Conservation (phyloP, 2,329 filamentous ascomycete species). For the Knufia fluminis region DNA sequence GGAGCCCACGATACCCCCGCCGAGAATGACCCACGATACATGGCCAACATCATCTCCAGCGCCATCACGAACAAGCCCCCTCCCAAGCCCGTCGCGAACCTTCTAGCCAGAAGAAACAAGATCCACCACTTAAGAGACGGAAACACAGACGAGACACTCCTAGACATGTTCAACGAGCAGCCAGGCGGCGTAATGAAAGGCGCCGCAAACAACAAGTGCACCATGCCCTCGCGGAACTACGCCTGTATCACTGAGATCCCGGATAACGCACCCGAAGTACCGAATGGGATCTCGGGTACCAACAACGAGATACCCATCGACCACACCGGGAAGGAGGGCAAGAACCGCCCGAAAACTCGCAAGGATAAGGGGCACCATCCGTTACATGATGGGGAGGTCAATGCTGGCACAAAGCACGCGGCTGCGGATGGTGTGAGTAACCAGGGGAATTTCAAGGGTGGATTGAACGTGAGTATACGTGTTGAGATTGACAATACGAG, state of each 20-base stretch:
- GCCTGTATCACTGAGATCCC: conserved; percentile 51
- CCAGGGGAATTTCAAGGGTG: conserved; percentile 31
- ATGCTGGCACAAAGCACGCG: conserved; percentile 67
- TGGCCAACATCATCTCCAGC: conserved; percentile 54
- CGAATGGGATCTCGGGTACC: conserved; percentile 13
- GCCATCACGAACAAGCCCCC: conserved; percentile 62
- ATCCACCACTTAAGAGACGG: conserved; percentile 52
- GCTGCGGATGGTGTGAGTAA: conserved; percentile 48
- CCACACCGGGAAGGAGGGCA: conserved; percentile 17
- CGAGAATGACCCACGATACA: conserved; percentile 53
- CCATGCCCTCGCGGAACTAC: conserved; percentile 65
- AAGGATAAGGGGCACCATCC: conserved; percentile 59
- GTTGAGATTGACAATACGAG: conserved; percentile 40
- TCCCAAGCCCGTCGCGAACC: conserved; percentile 54
- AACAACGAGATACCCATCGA: conserved; percentile 1
- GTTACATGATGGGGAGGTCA: conserved; percentile 66
- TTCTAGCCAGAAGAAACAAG: conserved; percentile 55
- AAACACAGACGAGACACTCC: conserved; percentile 55
- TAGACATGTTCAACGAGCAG: conserved; percentile 54
- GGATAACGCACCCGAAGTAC: conserved; percentile 23
- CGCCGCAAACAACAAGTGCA: conserved; percentile 66
- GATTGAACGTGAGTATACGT: conserved; percentile 37
- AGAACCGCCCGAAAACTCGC: conserved; percentile 18
- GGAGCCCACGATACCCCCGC: conserved; percentile 47
- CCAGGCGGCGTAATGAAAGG: conserved; percentile 54